Percentiles rank a stretch among this genome's conserved stretches.
phyloP scores from a whole-genome alignment of 257 asterid genomes.

The Lycium ferocissimum region DNA sequence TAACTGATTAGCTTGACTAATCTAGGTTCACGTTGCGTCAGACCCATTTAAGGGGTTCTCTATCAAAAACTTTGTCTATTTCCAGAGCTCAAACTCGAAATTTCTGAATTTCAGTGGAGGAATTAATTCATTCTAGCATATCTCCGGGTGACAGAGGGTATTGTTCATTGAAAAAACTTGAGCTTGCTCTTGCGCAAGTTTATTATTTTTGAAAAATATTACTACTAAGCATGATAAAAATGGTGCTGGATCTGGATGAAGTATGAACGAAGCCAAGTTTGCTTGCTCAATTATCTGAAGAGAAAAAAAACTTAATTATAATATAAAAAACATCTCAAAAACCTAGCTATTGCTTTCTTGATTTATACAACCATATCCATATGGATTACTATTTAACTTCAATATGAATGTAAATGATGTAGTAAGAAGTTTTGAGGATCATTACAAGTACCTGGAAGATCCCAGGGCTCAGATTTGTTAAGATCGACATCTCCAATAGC shows the following conservation, averaged over 20 bases:
- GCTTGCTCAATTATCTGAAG: not conserved
- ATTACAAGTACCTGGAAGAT: constrained; percentile 75
- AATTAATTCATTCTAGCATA: too few relatives aligned
- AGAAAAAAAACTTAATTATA: not conserved
- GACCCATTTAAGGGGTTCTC: not conserved
- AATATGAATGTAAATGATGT: not conserved
- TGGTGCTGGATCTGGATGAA: not conserved
- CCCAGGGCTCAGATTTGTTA: constrained; percentile 96
- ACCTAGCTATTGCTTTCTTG: constrained; percentile 36
- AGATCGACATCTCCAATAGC: constrained; percentile 95
- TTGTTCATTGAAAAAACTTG: not conserved
- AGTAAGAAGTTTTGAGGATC: not conserved
- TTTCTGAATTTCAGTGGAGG: not conserved
- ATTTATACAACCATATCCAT: not conserved
- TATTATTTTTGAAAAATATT: not conserved
- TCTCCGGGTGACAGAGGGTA: too few relatives aligned
- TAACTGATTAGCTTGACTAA: not conserved
- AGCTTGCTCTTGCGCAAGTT: not conserved
- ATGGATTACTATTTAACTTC: not conserved
- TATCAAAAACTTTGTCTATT: not conserved
- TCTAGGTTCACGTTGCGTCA: not conserved
- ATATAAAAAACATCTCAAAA: not conserved
- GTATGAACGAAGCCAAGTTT: constrained; percentile 10
- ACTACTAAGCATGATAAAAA: not conserved
- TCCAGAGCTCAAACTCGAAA: not conserved